Conservation (phyloP, 805 yeast species). For the Danielozyma ontarioensis region DNA sequence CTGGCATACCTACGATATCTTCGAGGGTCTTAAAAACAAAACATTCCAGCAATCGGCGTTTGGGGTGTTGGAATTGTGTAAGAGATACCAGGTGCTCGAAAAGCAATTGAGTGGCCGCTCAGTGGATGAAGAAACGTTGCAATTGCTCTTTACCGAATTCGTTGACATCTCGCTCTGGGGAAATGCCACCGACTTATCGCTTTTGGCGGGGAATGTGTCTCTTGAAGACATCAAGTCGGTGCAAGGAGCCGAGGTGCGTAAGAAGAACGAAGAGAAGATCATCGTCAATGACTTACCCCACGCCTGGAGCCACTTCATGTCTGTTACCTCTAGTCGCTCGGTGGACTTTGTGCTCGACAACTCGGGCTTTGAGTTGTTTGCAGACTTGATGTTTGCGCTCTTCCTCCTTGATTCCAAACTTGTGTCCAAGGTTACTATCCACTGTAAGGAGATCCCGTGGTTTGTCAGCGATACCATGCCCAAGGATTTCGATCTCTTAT, state of each 20-base stretch:
- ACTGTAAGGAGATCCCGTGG: constrained; percentile 92
- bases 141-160: constrained; percentile 71
- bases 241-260: constrained; percentile 87
- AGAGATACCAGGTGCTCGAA: constrained; percentile 44
- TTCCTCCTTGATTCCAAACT: constrained; percentile 60
- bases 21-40: constrained; percentile 60
- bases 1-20: constrained; percentile 67
- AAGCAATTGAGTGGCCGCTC: constrained; percentile 11
- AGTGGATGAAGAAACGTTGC: constrained; percentile 39
- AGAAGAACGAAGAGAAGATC: constrained; percentile 73
- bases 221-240: constrained; percentile 84
- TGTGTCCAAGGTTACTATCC: constrained; percentile 62
- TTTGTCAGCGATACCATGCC: constrained; percentile 95
- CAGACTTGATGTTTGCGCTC: constrained; percentile 52
- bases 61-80: constrained; percentile 80
- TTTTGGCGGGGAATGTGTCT: constrained; percentile 77
- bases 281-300: constrained; percentile 65
- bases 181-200: constrained; percentile 90
- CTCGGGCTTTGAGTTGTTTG: constrained; percentile 91
- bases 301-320: constrained; percentile 54
- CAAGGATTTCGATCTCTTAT: constrained; percentile 61
- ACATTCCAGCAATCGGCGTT: constrained; percentile 69
- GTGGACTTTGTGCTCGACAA: constrained; percentile 87
- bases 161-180: constrained; percentile 94
- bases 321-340: constrained; percentile 34